Percentiles rank a stretch among this genome's conserved stretches.
phyloP scores from a whole-genome alignment of 768 basidiomycete species.

The Porphyrellus cyaneotinctus region DNA sequence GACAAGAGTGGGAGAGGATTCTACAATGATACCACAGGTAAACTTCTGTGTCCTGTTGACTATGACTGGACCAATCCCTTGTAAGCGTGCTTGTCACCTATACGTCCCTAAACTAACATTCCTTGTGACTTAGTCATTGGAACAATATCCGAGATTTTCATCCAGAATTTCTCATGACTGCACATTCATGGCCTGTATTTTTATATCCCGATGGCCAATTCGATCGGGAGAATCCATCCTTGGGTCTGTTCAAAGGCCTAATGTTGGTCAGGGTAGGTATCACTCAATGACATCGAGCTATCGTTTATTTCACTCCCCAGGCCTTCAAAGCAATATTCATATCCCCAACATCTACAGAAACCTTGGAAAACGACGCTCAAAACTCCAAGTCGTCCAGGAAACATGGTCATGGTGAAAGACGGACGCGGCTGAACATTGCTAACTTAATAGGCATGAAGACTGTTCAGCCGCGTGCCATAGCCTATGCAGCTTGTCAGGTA shows the following conservation, averaged over 20 bases:
- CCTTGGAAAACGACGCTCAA: background rate
- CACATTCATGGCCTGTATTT: background rate
- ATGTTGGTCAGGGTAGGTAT: background rate
- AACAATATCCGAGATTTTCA: background rate
- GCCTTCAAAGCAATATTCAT: slow-evolving; percentile 2
- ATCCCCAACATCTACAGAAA: background rate
- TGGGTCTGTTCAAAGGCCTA: background rate
- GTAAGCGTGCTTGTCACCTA: background rate
- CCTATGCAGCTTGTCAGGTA: slow-evolving; percentile 7
- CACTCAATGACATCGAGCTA: background rate
- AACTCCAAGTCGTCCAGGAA: background rate
- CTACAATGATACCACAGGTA: background rate
- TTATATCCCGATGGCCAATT: background rate
- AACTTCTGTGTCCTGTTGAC: background rate
- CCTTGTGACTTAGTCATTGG: background rate
- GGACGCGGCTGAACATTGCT: background rate
- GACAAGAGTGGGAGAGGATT: background rate
- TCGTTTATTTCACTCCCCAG: background rate
- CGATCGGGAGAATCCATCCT: background rate
- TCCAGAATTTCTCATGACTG: background rate
- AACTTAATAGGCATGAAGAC: background rate
- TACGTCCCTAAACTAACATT: too few species aligned
- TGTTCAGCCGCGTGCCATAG: slow-evolving; percentile 1
- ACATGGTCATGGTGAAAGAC: background rate
- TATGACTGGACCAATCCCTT: background rate